A percentile compares a stretch with the other conserved stretches of the same genome.
phyloP scores from a whole-genome alignment of 78 protist species.

The Monocercomonoides exilis region DNA sequence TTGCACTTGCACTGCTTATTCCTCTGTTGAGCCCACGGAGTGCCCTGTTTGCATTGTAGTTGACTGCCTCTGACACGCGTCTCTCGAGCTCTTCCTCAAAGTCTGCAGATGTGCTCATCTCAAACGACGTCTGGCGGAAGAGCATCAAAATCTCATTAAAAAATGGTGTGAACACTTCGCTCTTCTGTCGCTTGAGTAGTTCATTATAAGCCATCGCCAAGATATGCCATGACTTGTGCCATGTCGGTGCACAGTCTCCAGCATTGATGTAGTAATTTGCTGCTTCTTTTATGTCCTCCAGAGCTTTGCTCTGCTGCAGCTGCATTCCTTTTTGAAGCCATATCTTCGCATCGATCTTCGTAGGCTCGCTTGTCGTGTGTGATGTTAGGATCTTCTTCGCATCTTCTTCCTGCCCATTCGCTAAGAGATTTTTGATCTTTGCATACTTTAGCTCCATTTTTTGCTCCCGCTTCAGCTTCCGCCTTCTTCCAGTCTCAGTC shows the following conservation, averaged over 20 bases:
- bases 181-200: not conserved
- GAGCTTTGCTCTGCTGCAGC: not conserved
- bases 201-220: not conserved
- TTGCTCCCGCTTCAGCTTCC: too few species aligned
- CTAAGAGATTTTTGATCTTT: not conserved
- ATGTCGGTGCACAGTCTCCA: not conserved
- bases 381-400: not conserved
- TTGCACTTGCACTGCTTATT: too few species aligned
- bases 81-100: too few species aligned
- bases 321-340: not conserved
- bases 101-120: too few species aligned
- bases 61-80: too few species aligned
- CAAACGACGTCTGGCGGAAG: too few species aligned
- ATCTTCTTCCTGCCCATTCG: not conserved
- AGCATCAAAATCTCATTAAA: not conserved
- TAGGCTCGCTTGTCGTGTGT: not conserved
- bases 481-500: too few species aligned
- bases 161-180: not conserved
- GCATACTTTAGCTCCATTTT: too few species aligned
- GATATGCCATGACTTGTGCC: not conserved
- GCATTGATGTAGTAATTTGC: not conserved
- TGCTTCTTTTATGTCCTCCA: not conserved
- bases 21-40: too few species aligned
- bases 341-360: not conserved
- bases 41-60: too few species aligned